Evolutionary conservation across 495 filamentous ascomycete genomes (phyloP).

Genomic region (Aspergillus saccharolyticus): DNA sequence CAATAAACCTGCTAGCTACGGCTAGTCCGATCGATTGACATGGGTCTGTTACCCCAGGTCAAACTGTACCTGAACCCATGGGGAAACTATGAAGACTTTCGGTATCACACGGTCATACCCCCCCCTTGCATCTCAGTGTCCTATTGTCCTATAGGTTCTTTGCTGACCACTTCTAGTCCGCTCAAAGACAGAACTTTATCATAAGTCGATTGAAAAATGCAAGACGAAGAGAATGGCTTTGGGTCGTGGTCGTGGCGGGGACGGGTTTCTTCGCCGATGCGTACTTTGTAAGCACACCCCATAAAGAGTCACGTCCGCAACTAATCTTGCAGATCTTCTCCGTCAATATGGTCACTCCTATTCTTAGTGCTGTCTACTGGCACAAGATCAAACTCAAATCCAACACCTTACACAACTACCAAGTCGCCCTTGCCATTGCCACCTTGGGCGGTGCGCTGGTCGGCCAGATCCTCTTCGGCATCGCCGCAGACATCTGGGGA

Average conservation of each 20-base stretch:
- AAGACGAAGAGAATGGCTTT: slow-evolving; percentile 19
- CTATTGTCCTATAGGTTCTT: not conserved
- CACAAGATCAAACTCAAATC: not conserved
- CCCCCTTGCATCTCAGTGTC: not conserved
- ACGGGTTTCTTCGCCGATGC: slow-evolving; percentile 58
- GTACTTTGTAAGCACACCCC: slow-evolving; percentile 34
- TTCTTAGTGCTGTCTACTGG: slow-evolving; percentile 52
- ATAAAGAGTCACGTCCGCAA: not conserved
- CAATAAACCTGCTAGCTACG: not conserved
- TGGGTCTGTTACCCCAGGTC: not conserved
- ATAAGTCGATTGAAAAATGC: slow-evolving; percentile 14
- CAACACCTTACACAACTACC: slow-evolving; percentile 13
- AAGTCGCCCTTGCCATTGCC: slow-evolving; percentile 42
- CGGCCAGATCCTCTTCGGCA: slow-evolving; percentile 52
- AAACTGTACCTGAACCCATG: slow-evolving; percentile 12
- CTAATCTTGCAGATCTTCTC: slow-evolving; percentile 36
- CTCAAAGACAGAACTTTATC: slow-evolving; percentile 12
- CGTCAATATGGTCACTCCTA: slow-evolving; percentile 50
- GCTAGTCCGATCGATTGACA: not conserved
- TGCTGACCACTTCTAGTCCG: slow-evolving; percentile 2
- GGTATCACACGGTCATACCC: slow-evolving; percentile 1
- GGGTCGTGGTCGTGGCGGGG: slow-evolving; percentile 48
- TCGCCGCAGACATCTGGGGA: slow-evolving; percentile 49
- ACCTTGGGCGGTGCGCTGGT: slow-evolving; percentile 49
- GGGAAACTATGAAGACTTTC: slow-evolving; percentile 12